Evolutionary conservation across 345 rosid genomes (phyloP), one percentile per base, ranked within the genome.

Genomic region (Acer saccharum): DNA sequence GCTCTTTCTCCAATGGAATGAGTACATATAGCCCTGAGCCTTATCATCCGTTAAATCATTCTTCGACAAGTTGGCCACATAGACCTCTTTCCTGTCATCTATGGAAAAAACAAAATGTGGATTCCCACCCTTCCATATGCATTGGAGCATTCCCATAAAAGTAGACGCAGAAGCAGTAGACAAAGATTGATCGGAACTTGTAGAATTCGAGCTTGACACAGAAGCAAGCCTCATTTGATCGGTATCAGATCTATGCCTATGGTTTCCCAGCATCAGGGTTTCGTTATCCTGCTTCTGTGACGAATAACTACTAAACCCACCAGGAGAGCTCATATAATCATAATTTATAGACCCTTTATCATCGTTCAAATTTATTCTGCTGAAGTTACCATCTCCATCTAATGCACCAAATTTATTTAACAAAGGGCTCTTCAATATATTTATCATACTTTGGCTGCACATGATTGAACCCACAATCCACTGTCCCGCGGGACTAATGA

Each of bases 81-180:
- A 93, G 46, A 84, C 86, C 80, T 90, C 90, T 78, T 80, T 90
- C 80, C 85, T 89, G 65, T 88, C 87, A 85, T 92, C 98, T 16
- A 92, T 14, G 16, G 97, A 94, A 86, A 92, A 93, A 76, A 89
- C 90, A 81, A 92, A 96, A 82, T 84, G 89, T 0, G 94, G 99
- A 43, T 69, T 82, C 78, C 86, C 89, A 81, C 79, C 84, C 80
- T 87, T 89, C 98, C 94, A 91, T 11, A 87, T 85, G 85, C 88
- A 88, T 12, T 90, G 97, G 50, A 96, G 95, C 85, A 88, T 86
- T 78, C 98, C 98, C 76, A 84, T 92, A 82, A 86, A 88, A 82
- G 85, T 78, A 18, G 83, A n/a, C 54, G 86, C 75, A 70, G 88
- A 80, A 18, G 84, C 77, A 71, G 90, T 78, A 71, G 92, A 85